Base-by-base conservation (phyloP, 305 asterid genomes). In the Nicotiana rustica region DNA sequence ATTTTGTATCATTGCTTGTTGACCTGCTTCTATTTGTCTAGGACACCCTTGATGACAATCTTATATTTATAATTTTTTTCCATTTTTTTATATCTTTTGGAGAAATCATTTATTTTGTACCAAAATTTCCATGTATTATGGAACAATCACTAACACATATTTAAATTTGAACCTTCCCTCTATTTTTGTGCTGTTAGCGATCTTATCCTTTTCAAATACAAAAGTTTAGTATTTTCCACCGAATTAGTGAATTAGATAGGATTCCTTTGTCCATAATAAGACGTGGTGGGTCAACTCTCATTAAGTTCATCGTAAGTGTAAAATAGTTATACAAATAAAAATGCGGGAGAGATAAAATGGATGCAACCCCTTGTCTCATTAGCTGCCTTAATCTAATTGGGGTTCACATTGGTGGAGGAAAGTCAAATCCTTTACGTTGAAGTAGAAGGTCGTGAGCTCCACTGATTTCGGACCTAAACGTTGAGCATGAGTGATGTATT, bases 201-300 rank as follows among this genome's bases (percentile, higher is more conserved):
- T 38, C 47, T 38, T 38, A 94, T 92, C 93, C 3, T 31, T 31
- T 31, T 31, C 33, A 31, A 31, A 2, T 31, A 31, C 33, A 31
- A 31, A 31, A 31, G 1, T 31, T 31, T 3, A 31, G 33, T 31
- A 31, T 31, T 3, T 31, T 31, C 33, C 33, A 2, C 3, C 33
- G 33, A 31, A 31, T 31, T 31, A 31, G 33, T 31, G 33, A 31
- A 31, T 31, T 31, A 31, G 33, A 31, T 3, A 31, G 33, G 33
- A 31, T 31, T 31, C 33, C 33, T 31, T 3, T 31, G 3, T 31
- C 33, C 33, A 31, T 0, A 31, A 31, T 31, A 31, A 31, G 3
- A 31, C 2, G 33, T 31, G 33, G 33, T 31, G 33, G 3, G 33
- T 31, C 33, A 1, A 2, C 3, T 31, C 3, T 31, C 33, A 31